Percentiles rank a stretch among this genome's conserved stretches.
Evolutionary conservation across 306 rosid genomes (phyloP).

Genomic region (Quercus cerris): DNA sequence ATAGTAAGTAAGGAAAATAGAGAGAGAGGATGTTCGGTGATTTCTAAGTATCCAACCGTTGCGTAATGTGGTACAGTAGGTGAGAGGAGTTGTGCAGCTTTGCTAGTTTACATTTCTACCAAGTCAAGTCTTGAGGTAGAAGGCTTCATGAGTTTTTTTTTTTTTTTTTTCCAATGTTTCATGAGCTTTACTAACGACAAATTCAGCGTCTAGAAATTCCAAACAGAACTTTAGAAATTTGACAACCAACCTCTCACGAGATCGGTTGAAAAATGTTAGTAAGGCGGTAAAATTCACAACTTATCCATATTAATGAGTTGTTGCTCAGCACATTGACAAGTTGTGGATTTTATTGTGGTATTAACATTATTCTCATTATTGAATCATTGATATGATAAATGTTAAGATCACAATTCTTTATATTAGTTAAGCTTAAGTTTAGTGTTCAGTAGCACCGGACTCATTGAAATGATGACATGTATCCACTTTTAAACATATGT

Average conservation of each 20-base stretch:
- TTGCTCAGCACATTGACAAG: accelerated
- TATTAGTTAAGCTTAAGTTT: accelerated
- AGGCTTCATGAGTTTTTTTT: neutral
- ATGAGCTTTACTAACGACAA: too few relatives aligned
- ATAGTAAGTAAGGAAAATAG: conserved; percentile 8
- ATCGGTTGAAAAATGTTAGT: too few relatives aligned
- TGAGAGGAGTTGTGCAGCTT: conserved; percentile 19
- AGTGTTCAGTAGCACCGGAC: accelerated
- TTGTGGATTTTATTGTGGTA: accelerated
- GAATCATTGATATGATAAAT: too few relatives aligned
- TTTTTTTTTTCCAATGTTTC: too few relatives aligned
- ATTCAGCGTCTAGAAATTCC: too few relatives aligned
- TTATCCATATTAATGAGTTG: too few relatives aligned
- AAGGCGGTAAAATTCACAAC: too few relatives aligned
- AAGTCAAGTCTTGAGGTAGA: neutral
- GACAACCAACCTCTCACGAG: too few relatives aligned
- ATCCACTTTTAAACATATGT: accelerated
- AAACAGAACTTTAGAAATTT: too few relatives aligned
- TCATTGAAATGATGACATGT: too few relatives aligned
- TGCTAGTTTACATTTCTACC: conserved; percentile 4
- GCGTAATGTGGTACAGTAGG: conserved; percentile 22
- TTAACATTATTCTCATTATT: too few relatives aligned
- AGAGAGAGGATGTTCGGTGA: conserved; percentile 27
- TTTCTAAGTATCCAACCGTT: conserved; percentile 21
- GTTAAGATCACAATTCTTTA: too few relatives aligned